Base-by-base conservation (phyloP, 192 early-diverging fungal genomes). In the Mortierella antarctica region DNA sequence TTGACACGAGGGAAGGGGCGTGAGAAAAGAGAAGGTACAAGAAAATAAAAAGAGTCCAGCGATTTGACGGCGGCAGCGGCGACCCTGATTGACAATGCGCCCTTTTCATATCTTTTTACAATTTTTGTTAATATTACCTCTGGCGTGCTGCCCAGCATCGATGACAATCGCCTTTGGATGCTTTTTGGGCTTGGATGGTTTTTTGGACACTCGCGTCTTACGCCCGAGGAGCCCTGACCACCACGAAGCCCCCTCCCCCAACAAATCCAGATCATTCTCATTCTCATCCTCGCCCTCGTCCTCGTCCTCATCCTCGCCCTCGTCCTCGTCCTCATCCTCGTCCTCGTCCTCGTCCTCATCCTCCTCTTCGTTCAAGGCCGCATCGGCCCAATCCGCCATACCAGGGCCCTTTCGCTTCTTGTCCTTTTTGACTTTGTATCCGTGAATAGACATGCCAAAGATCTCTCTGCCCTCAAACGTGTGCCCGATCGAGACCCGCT, bases 121-220 rank as follows among this genome's bases (percentile, higher is more conserved):
- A 4, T 15, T 20, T 20, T 55, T n/a, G 11, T 55, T 55, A 11
- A 49, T 21, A 39, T 63, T 74, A 71, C 82, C 81, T 70, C 79
- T 59, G 54, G 82, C 82, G 44, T 84, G 82, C 64, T 72, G 80
- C 40, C 67, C 85, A 54, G 79, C 85, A 67, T 86, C 72, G 74
- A 86, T 55, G 23, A 86, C 17, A 51, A 86, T 79, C 8, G 65
- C 83, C 62, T 81, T 84, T 14, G 69, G 71, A 21, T 74, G 48
- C 47, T 84, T 75, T 54, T 70, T 71, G 7, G 73, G 67, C 53
- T 71, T 71, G 42, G 70, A 69, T 8, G 73, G 70, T 44, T 84
- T 80, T 6, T 50, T 51, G 48, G 21, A 18, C 10, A 21, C n/a
- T 2, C 6, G 56, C 14, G 18, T 70, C 21, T 65, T n/a, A 10